Conservation (phyloP, 139 green algal species). For the Ulvella scutata region DNA sequence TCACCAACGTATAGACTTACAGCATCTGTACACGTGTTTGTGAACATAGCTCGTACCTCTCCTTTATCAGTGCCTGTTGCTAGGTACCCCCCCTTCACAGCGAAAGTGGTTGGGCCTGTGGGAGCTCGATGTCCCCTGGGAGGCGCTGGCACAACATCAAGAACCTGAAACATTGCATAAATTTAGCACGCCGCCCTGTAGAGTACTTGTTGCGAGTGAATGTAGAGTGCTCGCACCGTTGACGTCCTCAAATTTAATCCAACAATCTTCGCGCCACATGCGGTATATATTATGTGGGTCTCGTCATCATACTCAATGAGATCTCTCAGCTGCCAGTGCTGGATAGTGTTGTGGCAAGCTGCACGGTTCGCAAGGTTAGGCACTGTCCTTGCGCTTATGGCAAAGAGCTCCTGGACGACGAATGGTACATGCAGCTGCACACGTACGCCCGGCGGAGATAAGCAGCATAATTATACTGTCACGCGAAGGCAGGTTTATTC, state of each 20-base stretch:
- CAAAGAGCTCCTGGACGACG: not conserved
- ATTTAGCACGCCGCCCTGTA: too few species aligned
- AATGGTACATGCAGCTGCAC: not conserved
- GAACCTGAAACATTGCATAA: not conserved
- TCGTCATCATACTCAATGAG: not conserved
- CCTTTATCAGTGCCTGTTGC: not conserved
- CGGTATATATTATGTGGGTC: not conserved
- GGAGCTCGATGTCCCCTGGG: not conserved
- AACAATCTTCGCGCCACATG: not conserved
- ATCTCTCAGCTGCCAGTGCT: slow-evolving; percentile 1
- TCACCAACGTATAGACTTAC: too few species aligned
- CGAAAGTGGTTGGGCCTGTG: not conserved
- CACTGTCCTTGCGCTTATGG: not conserved
- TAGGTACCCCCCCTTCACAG: not conserved
- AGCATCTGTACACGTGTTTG: too few species aligned
- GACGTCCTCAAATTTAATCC: not conserved
- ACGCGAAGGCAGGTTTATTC: not conserved
- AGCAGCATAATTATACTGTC: not conserved
- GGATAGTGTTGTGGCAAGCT: not conserved
- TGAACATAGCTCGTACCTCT: not conserved
- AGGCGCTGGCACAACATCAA: not conserved
- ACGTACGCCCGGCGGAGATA: not conserved
- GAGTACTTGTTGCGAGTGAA: too few species aligned
- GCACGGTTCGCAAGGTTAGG: not conserved
- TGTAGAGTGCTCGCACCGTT: not conserved